Evolutionary conservation across 768 basidiomycete genomes (phyloP).

Genomic region (Collybia nuda): DNA sequence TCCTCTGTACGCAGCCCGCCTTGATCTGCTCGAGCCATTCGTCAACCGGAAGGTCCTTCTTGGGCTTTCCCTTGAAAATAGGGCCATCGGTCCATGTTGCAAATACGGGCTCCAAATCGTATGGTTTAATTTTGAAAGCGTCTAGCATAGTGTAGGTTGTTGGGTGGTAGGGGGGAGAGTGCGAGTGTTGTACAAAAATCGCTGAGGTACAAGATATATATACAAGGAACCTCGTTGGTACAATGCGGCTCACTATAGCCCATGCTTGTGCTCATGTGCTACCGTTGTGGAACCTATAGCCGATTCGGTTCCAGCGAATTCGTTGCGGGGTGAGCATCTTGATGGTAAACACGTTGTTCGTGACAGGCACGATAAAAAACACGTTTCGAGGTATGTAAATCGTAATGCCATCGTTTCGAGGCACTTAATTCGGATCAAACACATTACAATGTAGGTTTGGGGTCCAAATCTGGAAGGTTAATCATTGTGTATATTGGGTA

Average conservation of each 20-base stretch:
- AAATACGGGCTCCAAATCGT: slow-evolving; percentile 68
- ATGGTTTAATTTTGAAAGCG: slow-evolving; percentile 79
- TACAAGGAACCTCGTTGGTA: slow-evolving; percentile 16
- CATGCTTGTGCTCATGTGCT: neutral
- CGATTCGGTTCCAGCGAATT: neutral
- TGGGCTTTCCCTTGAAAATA: slow-evolving; percentile 63
- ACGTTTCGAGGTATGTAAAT: slow-evolving; percentile 8
- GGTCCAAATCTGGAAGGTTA: too few relatives aligned
- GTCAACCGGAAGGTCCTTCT: slow-evolving; percentile 68
- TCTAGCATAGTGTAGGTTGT: slow-evolving; percentile 49
- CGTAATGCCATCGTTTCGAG: too few relatives aligned
- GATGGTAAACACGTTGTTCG: slow-evolving; percentile 15
- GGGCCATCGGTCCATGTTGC: slow-evolving; percentile 68
- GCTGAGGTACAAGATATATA: slow-evolving; percentile 8
- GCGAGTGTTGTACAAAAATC: neutral
- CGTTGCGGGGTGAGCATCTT: slow-evolving; percentile 3
- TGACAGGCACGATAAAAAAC: slow-evolving; percentile 9
- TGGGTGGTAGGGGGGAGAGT: slow-evolving; percentile 2
- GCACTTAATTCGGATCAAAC: too few relatives aligned
- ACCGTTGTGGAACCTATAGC: slow-evolving; percentile 2
- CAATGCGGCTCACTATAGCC: slow-evolving; percentile 7
- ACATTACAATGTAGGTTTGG: too few relatives aligned
- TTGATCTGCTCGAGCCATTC: slow-evolving; percentile 75
- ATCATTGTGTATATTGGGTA: too few relatives aligned
- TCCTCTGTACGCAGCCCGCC: slow-evolving; percentile 66